A percentile compares a stretch with the other conserved stretches of the same genome.
phyloP scores from a whole-genome alignment of 2,329 filamentous ascomycete species.

The Gremmenia infestans region DNA sequence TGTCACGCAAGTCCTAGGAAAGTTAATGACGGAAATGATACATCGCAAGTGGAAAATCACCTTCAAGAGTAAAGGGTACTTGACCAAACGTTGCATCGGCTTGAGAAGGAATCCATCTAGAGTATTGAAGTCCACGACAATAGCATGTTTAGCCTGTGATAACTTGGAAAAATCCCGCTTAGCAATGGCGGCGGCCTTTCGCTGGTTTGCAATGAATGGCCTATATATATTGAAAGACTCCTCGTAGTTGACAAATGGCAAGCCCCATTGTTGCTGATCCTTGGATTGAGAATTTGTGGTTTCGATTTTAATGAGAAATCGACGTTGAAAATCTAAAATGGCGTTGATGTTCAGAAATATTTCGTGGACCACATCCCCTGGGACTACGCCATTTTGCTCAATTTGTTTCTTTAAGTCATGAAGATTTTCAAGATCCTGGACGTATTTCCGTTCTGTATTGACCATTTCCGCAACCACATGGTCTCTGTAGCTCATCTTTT shows the following conservation, averaged over 20 bases:
- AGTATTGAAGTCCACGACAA: conserved; percentile 82
- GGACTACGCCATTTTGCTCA: conserved; percentile 81
- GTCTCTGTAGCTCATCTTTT: conserved; percentile 69
- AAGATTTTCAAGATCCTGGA: conserved; percentile 91
- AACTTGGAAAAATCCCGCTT: conserved; percentile 86
- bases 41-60: conserved; percentile 39
- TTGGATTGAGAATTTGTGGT: conserved; percentile 83
- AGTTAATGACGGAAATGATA: conserved; percentile 5
- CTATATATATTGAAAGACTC: conserved; percentile 90
- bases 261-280: conserved; percentile 83
- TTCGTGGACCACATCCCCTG: conserved; percentile 84
- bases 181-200: conserved; percentile 81
- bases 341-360: conserved; percentile 97
- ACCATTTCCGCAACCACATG: conserved; percentile 90
- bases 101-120: conserved; percentile 91
- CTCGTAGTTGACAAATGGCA: conserved; percentile 79
- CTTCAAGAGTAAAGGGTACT: conserved; percentile 87
- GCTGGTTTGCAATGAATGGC: conserved; percentile 94
- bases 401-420: conserved; percentile 87
- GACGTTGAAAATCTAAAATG: conserved; percentile 89
- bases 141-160: conserved; percentile 65
- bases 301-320: conserved; percentile 92
- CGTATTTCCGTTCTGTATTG: conserved; percentile 94
- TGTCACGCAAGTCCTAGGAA: conserved; percentile 76
- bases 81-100: conserved; percentile 90